Percentiles rank a stretch among this genome's conserved stretches.
Evolutionary conservation across 148 eudicot genomes (phyloP).

Genomic region (Camellia sinensis): DNA sequence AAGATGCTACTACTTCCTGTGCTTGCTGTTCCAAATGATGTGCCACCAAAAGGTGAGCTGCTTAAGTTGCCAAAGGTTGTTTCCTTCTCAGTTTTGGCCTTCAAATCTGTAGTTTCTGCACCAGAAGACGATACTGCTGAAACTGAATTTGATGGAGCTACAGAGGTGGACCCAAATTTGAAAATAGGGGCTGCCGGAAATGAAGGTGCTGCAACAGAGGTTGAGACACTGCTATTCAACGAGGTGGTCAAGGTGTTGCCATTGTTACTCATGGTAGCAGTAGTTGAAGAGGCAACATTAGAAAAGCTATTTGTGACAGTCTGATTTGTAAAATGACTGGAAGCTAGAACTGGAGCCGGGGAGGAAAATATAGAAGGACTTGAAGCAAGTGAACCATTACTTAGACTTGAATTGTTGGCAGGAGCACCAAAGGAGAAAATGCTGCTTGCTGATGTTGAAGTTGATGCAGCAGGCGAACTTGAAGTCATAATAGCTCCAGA

Average conservation of each 20-base stretch:
- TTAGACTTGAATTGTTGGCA: constrained; percentile 18
- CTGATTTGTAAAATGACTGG: constrained; percentile 20
- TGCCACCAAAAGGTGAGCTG: constrained; percentile 24
- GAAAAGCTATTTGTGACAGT: constrained; percentile 27
- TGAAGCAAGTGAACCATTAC: constrained; percentile 37
- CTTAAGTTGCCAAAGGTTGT: constrained; percentile 26
- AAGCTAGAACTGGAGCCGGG: constrained; percentile 23
- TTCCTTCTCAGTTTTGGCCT: constrained; percentile 33
- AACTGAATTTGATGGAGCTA: constrained; percentile 29
- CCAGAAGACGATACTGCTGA: constrained; percentile 18
- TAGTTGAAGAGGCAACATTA: constrained; percentile 1
- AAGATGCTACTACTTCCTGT: constrained; percentile 26
- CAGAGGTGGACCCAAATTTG: constrained; percentile 25
- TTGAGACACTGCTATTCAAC: constrained; percentile 11
- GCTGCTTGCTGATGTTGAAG: constrained; percentile 23
- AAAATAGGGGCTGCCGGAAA: constrained; percentile 26
- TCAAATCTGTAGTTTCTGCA: constrained; percentile 26
- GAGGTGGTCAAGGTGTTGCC: constrained; percentile 16
- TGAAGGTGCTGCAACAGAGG: constrained; percentile 23
- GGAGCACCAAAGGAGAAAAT: constrained; percentile 26
- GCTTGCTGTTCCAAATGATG: constrained; percentile 26
- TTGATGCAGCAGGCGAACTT: constrained; percentile 19
- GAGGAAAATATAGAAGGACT: constrained; percentile 22
- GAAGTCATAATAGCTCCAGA: constrained; percentile 14
- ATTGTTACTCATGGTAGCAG: constrained; percentile 11